Percentiles rank a stretch among this genome's conserved stretches.
Evolutionary conservation across 2,329 filamentous ascomycete species (phyloP).

Genomic region (Nannizziopsis barbatae): DNA sequence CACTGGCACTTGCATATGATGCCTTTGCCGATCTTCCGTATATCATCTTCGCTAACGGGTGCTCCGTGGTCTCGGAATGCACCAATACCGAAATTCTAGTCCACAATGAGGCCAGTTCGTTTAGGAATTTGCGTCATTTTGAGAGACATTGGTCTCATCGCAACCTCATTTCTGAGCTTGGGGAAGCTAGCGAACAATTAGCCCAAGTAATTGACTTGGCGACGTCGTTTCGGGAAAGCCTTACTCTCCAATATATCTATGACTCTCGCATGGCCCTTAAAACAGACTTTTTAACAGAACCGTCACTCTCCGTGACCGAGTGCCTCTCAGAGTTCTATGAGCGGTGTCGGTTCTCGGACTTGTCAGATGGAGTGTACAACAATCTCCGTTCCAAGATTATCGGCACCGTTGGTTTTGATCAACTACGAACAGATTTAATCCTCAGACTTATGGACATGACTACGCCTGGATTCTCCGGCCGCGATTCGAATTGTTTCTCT

Average conservation of each 20-base stretch:
- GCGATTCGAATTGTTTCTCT: slow-evolving; percentile 35
- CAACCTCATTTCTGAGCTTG: slow-evolving; percentile 37
- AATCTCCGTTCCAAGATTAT: slow-evolving; percentile 44
- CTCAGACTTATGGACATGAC: no score
- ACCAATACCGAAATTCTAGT: slow-evolving; percentile 64
- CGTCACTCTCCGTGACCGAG: slow-evolving; percentile 57
- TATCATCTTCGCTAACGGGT: slow-evolving; percentile 71
- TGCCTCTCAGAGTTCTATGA: slow-evolving; percentile 70
- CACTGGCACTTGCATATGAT: slow-evolving; percentile 67
- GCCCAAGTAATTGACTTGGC: slow-evolving; percentile 59
- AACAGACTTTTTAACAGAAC: slow-evolving; percentile 62
- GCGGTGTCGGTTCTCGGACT: slow-evolving; percentile 63
- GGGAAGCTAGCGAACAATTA: slow-evolving; percentile 44
- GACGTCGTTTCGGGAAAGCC: slow-evolving; percentile 55
- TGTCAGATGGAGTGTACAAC: slow-evolving; percentile 46
- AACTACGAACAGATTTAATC: no score
- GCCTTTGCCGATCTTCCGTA: slow-evolving; percentile 60
- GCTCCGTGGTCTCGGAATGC: slow-evolving; percentile 69
- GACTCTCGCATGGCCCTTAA: slow-evolving; percentile 57
- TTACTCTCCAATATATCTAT: slow-evolving; percentile 58
- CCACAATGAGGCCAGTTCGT: slow-evolving; percentile 48
- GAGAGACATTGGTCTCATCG: slow-evolving; percentile 36
- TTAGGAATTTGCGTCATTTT: slow-evolving; percentile 31
- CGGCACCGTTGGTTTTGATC: slow-evolving; percentile 34
- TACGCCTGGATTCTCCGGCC: slow-evolving; percentile 26